These are phyloP conservation scores for Cystofilobasidium capitatum DNA, from an alignment of 768 basidiomycete species.

Conservation along the genomic window DNA sequence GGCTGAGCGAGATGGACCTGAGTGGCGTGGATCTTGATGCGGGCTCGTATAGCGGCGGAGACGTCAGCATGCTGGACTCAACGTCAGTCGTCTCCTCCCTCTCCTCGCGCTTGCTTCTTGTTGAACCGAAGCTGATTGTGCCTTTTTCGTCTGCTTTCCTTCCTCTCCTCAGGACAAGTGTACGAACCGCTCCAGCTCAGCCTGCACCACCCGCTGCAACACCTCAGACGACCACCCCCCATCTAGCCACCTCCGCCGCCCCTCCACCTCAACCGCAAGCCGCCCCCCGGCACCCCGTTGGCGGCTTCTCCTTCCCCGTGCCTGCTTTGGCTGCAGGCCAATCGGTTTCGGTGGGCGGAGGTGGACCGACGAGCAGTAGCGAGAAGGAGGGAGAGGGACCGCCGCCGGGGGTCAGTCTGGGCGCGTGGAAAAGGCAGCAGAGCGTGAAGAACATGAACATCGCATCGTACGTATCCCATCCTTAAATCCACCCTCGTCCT, in stretches of 20 bases:
- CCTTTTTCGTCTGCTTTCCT: neutral
- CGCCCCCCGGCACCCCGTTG: neutral
- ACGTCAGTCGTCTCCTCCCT: neutral
- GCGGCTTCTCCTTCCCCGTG: constrained; percentile 6
- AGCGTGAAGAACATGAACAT: neutral
- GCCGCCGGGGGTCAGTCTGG: neutral
- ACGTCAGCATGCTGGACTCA: neutral
- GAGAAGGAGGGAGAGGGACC: neutral
- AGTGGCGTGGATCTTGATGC: constrained; percentile 6
- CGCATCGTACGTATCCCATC: neutral
- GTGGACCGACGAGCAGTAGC: neutral
- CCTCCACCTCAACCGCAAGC: neutral
- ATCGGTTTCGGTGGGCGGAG: neutral
- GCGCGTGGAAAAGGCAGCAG: neutral
- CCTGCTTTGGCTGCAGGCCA: neutral
- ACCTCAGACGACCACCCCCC: neutral
- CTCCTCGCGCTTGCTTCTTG: neutral
- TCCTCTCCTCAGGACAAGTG: neutral
- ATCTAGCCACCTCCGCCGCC: neutral
- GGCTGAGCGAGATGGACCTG: neutral
- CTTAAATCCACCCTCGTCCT: neutral
- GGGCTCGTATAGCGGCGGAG: neutral
- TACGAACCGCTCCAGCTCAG: neutral
- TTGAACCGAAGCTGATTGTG: too few relatives aligned
- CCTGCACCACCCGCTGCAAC: neutral